Evolutionary conservation across 2,329 filamentous ascomycete genomes (phyloP).

Genomic region (Alternaria metachromatica): DNA sequence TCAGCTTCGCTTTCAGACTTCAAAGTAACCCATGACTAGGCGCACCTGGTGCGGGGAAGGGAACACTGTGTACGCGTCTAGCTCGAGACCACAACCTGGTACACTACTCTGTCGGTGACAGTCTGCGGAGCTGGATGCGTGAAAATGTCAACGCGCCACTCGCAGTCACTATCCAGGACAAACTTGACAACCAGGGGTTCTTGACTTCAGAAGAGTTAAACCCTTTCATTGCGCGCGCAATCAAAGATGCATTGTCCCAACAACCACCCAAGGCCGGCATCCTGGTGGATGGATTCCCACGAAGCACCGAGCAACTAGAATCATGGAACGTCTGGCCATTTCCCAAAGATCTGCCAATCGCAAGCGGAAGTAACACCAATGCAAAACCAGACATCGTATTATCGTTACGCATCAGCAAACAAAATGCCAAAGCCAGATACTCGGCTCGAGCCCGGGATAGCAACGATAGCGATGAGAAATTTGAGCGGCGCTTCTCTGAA

Average conservation of each 20-base stretch:
- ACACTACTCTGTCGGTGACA: conserved; percentile 1
- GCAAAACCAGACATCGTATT: conserved; percentile 5
- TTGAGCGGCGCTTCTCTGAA: conserved; percentile 1
- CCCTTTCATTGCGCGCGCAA: background rate
- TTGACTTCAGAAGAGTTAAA: background rate
- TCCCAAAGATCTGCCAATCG: background rate
- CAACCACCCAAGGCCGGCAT: background rate
- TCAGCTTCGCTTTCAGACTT: background rate
- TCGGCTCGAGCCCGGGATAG: conserved; percentile 1
- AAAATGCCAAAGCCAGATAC: conserved; percentile 2
- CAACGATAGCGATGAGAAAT: conserved; percentile 6
- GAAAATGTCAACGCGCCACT: background rate
- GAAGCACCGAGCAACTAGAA: conserved; percentile 1
- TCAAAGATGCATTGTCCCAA: background rate
- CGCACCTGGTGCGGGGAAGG: conserved; percentile 1
- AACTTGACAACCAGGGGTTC: conserved; percentile 4
- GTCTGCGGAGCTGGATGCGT: conserved; percentile 3
- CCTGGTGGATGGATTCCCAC: background rate
- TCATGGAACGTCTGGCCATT: conserved; percentile 4
- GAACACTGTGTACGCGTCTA: background rate
- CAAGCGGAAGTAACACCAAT: background rate
- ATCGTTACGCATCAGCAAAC: conserved; percentile 1
- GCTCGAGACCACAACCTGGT: background rate
- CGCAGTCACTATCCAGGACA: conserved; percentile 3
- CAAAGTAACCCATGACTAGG: background rate